Percentiles rank a stretch among this genome's conserved stretches.
phyloP scores from a whole-genome alignment of 495 filamentous ascomycete species.

The Gamarada debralockiae region DNA sequence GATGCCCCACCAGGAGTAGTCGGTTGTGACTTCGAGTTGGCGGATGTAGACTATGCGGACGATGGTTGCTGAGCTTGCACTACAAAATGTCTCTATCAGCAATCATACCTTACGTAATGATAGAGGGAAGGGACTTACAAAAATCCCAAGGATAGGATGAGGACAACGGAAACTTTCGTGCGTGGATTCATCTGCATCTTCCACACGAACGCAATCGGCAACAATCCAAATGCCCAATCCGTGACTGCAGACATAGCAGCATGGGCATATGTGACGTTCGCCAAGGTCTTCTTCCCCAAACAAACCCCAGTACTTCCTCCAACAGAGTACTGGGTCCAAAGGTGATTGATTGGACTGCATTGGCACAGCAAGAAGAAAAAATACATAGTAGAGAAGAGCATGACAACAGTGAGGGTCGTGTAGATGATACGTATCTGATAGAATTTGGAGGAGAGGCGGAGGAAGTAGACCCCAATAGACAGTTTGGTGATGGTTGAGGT shows the following conservation, averaged over 20 bases:
- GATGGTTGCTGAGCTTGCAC: slow-evolving; percentile 26
- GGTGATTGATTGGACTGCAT: slow-evolving; percentile 32
- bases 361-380: slow-evolving; percentile 37
- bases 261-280: slow-evolving; percentile 25
- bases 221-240: slow-evolving; percentile 35
- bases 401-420: slow-evolving; percentile 19
- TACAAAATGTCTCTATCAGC: not conserved
- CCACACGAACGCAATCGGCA: slow-evolving; percentile 39
- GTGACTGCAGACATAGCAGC: slow-evolving; percentile 18
- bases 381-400: slow-evolving; percentile 29
- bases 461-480: slow-evolving; percentile 38
- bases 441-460: slow-evolving; percentile 33
- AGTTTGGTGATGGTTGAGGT: slow-evolving; percentile 34
- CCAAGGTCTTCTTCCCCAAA: slow-evolving; percentile 10
- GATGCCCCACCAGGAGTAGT: slow-evolving; percentile 18
- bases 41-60: slow-evolving; percentile 31
- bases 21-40: slow-evolving; percentile 13
- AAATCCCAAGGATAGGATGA: slow-evolving; percentile 29
- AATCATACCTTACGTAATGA: too few species aligned
- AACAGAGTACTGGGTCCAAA: slow-evolving; percentile 26
- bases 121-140: slow-evolving; percentile 12
- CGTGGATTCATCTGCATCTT: slow-evolving; percentile 30
- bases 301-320: slow-evolving; percentile 21
- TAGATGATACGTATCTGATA: slow-evolving; percentile 33
- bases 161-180: slow-evolving; percentile 29